Base-by-base conservation (phyloP, 306 rosid species). In the Begonia loranthoides region DNA sequence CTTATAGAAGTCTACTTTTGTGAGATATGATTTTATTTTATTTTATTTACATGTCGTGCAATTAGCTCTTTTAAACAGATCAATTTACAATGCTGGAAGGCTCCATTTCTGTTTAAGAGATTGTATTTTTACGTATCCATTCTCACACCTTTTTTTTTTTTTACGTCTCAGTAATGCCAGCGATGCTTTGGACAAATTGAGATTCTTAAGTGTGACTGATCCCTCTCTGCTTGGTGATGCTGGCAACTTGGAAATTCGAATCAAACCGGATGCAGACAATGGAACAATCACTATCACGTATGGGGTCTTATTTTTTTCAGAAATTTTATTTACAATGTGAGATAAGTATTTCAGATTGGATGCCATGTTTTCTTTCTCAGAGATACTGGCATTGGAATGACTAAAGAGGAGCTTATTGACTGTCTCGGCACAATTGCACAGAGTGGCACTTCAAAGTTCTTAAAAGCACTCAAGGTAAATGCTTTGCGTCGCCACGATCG, bases 361-460 rank as follows among this genome's bases (percentile, higher is more conserved):
- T 28, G 36, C 6, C 36, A 28, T 28, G 9, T 28, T 61, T 36
- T 45, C 34, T 13, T 48, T 52, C 66, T 41, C 53, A 86, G 96
- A 17, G 99, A 92, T 66, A 78, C 96, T 67, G 99, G 99, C 51
- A 83, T 92, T 73, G 96, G 99, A 70, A 92, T 92, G 96, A 83
- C 88, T 16, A 86, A 80, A 69, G 94, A 92, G 51, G 90, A 81
- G 66, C 94, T 92, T 21, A 73, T 86, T 63, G 99, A 92, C 50
- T 92, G 96, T 67, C 99, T 92, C 59, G 99, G 99, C 69, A 92
- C 99, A 56, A 92, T 86, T 63, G 96, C 99, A 51, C 96, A 92
- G 75, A 92, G 99, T 80, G 99, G 99, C n/a, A 92, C 99, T 56
- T 92, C 96, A 57, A 92, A 81, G 51, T 86, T 86, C 74, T 73